phyloP scores from a whole-genome alignment of 345 rosid species.

The Turnera subulata region DNA sequence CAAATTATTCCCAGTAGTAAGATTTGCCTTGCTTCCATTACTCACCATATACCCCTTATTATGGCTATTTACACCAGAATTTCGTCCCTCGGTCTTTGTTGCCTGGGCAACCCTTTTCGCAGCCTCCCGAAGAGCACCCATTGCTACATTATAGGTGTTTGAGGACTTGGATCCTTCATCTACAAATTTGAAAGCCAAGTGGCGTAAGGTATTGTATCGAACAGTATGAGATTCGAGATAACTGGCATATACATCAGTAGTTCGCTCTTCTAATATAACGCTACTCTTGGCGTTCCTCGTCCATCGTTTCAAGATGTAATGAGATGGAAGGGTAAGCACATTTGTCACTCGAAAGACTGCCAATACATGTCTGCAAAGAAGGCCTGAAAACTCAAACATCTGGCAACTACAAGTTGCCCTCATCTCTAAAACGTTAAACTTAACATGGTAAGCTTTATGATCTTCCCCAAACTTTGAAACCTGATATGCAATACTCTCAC shows the following conservation, averaged over 20 bases:
- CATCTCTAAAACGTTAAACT: conserved; percentile 54
- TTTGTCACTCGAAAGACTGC: conserved; percentile 70
- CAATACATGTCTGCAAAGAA: conserved; percentile 67
- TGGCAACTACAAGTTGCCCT: conserved; percentile 79
- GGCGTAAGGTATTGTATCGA: conserved; percentile 61
- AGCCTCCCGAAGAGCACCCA: conserved; percentile 70
- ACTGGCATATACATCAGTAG: conserved; percentile 33
- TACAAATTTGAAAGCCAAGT: conserved; percentile 67
- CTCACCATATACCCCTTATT: conserved; percentile 14
- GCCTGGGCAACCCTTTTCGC: conserved; percentile 52
- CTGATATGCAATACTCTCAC: conserved; percentile 42
- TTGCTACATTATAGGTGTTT: conserved; percentile 61
- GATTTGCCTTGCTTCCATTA: conserved; percentile 16
- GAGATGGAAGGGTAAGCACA: conserved; percentile 67
- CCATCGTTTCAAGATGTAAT: conserved; percentile 68
- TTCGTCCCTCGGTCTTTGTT: conserved; percentile 17
- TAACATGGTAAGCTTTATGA: conserved; percentile 53
- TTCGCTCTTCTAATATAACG: conserved; percentile 30
- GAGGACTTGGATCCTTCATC: conserved; percentile 83
- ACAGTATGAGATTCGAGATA: conserved; percentile 50
- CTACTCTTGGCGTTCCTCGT: conserved; percentile 59
- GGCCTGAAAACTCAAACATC: conserved; percentile 77
- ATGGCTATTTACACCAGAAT: conserved; percentile 24
- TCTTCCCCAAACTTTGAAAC: conserved; percentile 71
- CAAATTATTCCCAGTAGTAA: conserved; percentile 9